A percentile compares a stretch with the other conserved stretches of the same genome.
Evolutionary conservation across 2,329 filamentous ascomycete species (phyloP).

Genomic region (Ceratocystis diversiconidia): DNA sequence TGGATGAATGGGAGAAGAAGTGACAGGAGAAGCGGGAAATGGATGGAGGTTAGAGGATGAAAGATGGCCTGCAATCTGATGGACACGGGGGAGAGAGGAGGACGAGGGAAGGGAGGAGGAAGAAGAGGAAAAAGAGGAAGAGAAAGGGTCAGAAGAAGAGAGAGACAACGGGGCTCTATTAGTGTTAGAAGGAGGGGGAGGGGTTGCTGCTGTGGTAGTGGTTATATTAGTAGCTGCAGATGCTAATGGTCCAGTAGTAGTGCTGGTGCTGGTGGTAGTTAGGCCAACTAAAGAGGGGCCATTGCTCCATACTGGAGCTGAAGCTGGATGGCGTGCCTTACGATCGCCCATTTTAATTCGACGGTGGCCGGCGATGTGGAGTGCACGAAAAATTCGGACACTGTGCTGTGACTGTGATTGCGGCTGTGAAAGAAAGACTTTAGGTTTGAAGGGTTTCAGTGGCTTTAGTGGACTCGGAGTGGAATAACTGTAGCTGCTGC

Average conservation of each 20-base stretch:
- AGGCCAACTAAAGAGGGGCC: neutral
- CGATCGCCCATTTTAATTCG: slow-evolving; percentile 8
- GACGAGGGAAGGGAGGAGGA: slow-evolving; percentile 14
- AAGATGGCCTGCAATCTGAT: slow-evolving; percentile 18
- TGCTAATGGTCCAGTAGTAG: neutral
- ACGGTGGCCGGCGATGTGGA: slow-evolving; percentile 8
- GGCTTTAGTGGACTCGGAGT: too few species aligned
- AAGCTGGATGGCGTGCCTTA: slow-evolving; percentile 14
- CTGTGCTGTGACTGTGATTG: slow-evolving; percentile 13
- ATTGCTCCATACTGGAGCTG: slow-evolving; percentile 1
- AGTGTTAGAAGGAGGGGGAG: slow-evolving; percentile 7
- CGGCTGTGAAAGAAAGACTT: neutral
- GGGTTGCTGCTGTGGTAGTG: slow-evolving; percentile 6
- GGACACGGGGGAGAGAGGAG: slow-evolving; percentile 16
- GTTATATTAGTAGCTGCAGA: neutral
- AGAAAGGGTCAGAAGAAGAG: slow-evolving; percentile 2
- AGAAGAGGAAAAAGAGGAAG: slow-evolving; percentile 6
- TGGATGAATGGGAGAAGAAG: slow-evolving; percentile 17
- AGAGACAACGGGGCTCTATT: slow-evolving; percentile 5
- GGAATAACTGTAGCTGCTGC: neutral
- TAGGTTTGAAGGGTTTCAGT: too few species aligned
- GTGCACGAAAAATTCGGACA: slow-evolving; percentile 12
- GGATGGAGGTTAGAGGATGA: slow-evolving; percentile 4
- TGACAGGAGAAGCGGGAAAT: neutral
- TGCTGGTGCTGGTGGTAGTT: neutral